Evolutionary conservation across 768 basidiomycete genomes (phyloP), one percentile per base, ranked within the genome.

Genomic region (Crepidotus variabilis): DNA sequence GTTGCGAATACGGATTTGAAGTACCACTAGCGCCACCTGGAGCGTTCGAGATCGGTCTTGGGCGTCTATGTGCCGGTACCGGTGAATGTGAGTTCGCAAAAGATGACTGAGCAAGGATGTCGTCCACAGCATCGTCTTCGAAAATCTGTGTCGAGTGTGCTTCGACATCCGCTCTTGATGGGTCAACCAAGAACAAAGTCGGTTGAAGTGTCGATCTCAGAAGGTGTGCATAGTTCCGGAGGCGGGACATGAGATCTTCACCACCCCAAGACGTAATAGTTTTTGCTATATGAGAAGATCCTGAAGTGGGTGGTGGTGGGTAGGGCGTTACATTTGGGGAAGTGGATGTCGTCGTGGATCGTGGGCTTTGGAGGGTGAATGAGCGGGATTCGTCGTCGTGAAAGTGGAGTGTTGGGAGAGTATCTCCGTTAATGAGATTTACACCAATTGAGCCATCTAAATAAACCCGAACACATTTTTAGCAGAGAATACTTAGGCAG

Each of bases 311-410:
- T 14, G 80, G 78, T 1, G 87, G 82, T 51, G 89, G 87, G 62
- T 90, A 91, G 11, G 84, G 74, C 18, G 76, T 81, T 2, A 78
- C 71, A 51, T 73, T 73, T 56, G 65, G 70, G 32, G 61, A 56
- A 7, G 54, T 64, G 10, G 62, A 70, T 51, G 61, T 67, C 52
- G 60, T 68, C 57, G 54, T 60, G 39, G 60, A 57, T 58, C 61
- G 52, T 61, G 64, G 79, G 64, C 56, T 84, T 60, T 66, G 82
- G 74, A 83, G 69, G 2, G 82, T 82, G 67, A 86, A 84, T 3
- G 94, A 94, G 32, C 83, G 83, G 0, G 94, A 95, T 69, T 98
- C 95, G 63, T 98, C 95, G 67, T 98, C 97, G 69, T 98, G 97
- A 71, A 98, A 98, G 71, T 94, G 85, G 2, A 99, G 81, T 0